Conservation (phyloP, 805 yeast species). For the Ogataea pini region DNA sequence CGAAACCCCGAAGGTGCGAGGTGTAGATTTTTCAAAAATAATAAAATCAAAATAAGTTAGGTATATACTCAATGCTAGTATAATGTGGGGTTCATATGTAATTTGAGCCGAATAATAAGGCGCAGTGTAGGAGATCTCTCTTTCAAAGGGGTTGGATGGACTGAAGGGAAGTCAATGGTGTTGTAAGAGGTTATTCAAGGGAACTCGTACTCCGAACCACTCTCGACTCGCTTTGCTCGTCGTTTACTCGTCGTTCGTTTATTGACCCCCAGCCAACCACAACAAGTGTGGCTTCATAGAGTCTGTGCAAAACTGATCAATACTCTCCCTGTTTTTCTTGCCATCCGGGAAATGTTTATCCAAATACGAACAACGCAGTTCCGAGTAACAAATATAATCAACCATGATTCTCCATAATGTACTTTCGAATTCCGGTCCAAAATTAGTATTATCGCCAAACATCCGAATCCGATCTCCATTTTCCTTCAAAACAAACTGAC, state of each 20-base stretch:
- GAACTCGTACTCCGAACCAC: no score
- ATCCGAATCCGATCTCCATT: constrained; percentile 35
- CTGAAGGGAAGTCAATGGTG: no score
- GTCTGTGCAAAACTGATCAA: constrained; percentile 27
- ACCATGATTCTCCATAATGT: constrained; percentile 35
- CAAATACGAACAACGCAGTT: constrained; percentile 30
- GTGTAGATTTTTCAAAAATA: background rate
- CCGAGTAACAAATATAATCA: constrained; percentile 34
- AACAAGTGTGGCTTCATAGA: constrained; percentile 32
- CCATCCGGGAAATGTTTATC: constrained; percentile 27
- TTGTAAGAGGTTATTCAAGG: no score
- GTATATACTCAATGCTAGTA: no score
- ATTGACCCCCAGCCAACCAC: constrained; percentile 30
- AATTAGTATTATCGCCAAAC: constrained; percentile 27
- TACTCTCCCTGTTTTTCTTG: constrained; percentile 11
- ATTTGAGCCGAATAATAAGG: no score
- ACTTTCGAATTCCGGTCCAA: constrained; percentile 25
- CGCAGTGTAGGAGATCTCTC: no score
- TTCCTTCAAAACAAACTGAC: constrained; percentile 31
- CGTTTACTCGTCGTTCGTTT: no score
- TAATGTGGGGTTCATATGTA: no score
- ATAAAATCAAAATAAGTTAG: no score
- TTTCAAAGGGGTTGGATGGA: no score
- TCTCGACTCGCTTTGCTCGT: background rate
- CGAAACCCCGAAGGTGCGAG: no score